A percentile compares a stretch with the other conserved stretches of the same genome.
Conservation (phyloP, 192 early-diverging fungal genomes). For the Phycomyces blakesleeanus region DNA sequence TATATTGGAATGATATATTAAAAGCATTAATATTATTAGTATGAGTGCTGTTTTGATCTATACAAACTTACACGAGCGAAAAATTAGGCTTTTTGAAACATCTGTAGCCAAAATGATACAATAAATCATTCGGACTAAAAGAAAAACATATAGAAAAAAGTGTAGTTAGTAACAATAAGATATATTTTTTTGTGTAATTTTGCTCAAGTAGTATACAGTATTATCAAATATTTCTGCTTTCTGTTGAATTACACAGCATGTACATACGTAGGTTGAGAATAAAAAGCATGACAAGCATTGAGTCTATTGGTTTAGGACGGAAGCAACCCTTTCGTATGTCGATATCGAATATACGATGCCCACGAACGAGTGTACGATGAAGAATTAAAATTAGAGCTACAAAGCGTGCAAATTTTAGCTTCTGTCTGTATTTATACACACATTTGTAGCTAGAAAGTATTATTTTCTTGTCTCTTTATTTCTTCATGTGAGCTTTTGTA, state of each 20-base stretch:
- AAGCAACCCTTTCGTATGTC: conserved; percentile 17
- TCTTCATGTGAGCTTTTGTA: too few relatives aligned
- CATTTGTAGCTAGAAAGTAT: too few relatives aligned
- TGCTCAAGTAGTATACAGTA: background rate
- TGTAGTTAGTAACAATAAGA: background rate
- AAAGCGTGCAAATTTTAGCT: background rate
- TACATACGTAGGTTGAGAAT: conserved; percentile 26
- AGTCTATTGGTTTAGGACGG: conserved; percentile 30
- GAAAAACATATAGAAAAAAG: background rate
- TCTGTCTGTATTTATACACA: too few relatives aligned
- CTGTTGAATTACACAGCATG: background rate
- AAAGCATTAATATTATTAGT: background rate
- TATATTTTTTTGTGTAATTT: too few relatives aligned
- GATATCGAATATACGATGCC: conserved; percentile 23
- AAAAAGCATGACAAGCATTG: conserved; percentile 24
- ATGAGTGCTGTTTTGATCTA: background rate
- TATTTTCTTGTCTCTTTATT: too few relatives aligned
- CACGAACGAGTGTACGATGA: conserved; percentile 18
- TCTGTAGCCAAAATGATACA: conserved; percentile 20
- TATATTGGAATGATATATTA: background rate
- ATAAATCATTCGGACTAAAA: conserved; percentile 21
- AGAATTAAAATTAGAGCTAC: conserved; percentile 18
- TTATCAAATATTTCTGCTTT: too few relatives aligned
- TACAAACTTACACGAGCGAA: conserved; percentile 22
- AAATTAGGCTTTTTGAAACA: conserved; percentile 9